A percentile compares a stretch with the other conserved stretches of the same genome.
These are phyloP conservation scores for Leishmania major DNA, from an alignment of 208 protist genomes.

Conservation along the genomic window DNA sequence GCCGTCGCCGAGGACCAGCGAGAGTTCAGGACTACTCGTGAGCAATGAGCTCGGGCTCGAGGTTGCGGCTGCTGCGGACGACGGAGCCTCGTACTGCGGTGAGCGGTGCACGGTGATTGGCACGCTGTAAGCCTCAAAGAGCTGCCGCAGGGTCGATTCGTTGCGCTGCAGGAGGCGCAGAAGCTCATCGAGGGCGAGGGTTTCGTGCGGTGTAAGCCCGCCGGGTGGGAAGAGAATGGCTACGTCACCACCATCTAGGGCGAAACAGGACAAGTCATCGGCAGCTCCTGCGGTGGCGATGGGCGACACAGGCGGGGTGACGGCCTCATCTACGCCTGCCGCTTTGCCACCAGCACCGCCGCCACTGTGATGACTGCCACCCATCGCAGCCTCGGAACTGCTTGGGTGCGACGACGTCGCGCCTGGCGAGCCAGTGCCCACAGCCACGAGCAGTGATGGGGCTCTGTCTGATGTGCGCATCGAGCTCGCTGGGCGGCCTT, in stretches of 20 bases:
- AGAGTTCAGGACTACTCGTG: constrained; percentile 7
- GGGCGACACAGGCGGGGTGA: constrained; percentile 28
- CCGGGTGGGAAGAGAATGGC: constrained; percentile 3
- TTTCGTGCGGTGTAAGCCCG: constrained; percentile 4
- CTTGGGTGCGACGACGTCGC: neutral
- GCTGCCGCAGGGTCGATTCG: constrained; percentile 54
- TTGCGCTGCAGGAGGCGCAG: constrained; percentile 58
- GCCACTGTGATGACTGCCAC: neutral
- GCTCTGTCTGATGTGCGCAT: neutral
- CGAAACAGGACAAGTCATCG: constrained; percentile 19
- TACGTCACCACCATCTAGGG: constrained; percentile 4
- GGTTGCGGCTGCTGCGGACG: constrained; percentile 25
- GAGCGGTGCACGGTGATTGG: constrained; percentile 43
- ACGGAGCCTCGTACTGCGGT: constrained; percentile 24
- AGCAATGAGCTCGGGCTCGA: constrained; percentile 13
- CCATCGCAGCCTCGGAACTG: neutral
- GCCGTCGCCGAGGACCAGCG: neutral
- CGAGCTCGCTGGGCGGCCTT: neutral
- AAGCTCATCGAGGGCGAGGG: constrained; percentile 42
- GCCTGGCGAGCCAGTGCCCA: neutral
- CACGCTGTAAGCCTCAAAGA: constrained; percentile 71
- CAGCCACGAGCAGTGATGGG: neutral
- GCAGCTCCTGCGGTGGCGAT: constrained; percentile 13
- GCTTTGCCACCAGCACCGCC: neutral
- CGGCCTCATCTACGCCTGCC: neutral